A percentile compares a stretch with the other conserved stretches of the same genome.
phyloP scores from a whole-genome alignment of 306 rosid genomes.

The Cucurbita argyrosperma region DNA sequence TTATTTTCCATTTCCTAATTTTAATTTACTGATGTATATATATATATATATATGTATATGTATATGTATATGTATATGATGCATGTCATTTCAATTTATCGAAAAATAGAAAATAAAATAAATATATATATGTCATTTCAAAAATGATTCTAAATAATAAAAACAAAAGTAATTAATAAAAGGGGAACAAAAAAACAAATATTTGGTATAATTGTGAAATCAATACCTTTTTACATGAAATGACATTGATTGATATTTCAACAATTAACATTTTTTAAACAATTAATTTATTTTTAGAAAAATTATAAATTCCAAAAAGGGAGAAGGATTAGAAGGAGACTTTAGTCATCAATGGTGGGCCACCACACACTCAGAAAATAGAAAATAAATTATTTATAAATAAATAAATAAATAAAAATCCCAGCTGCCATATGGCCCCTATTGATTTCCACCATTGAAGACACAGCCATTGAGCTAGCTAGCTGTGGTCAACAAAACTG shows the following conservation, averaged over 20 bases:
- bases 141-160: neutral
- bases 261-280: neutral
- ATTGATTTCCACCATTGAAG: neutral
- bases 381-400: neutral
- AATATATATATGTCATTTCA: neutral
- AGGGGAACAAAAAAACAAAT: neutral
- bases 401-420: neutral
- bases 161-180: neutral
- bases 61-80: neutral
- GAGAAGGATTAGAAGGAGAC: neutral
- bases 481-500: neutral
- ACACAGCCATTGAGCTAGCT: too few relatives aligned
- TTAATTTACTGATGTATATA: too few relatives aligned
- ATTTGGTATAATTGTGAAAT: neutral
- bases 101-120: neutral
- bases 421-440: conserved; percentile 1
- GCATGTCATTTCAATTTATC: neutral
- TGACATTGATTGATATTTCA: neutral
- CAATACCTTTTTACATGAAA: neutral
- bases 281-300: neutral
- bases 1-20: neutral
- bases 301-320: neutral
- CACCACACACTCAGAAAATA: neutral
- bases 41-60: too few relatives aligned
- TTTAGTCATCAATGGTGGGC: neutral